Conservation (phyloP, 495 filamentous ascomycete genomes). For the Penicillium angulare region DNA sequence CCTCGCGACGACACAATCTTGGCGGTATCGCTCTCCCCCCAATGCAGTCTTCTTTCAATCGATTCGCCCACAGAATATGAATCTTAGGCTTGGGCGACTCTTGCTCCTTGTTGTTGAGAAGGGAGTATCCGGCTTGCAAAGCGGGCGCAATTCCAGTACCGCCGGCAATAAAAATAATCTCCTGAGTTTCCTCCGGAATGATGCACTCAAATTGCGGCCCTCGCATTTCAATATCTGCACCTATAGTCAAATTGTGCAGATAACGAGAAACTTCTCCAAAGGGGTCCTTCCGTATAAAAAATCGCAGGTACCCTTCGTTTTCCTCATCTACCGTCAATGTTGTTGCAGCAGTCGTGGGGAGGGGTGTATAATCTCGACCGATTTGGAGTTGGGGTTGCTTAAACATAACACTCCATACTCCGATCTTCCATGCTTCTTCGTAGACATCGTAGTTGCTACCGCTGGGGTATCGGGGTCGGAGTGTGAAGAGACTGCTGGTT, state of each 20-base stretch:
- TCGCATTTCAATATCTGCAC: constrained; percentile 66
- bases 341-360: constrained; percentile 52
- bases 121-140: constrained; percentile 67
- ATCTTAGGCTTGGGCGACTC: constrained; percentile 35
- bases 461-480: constrained; percentile 48
- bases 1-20: constrained; percentile 9
- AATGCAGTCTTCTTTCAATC: constrained; percentile 55
- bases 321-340: constrained; percentile 29
- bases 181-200: constrained; percentile 51
- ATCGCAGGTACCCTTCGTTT: constrained; percentile 44
- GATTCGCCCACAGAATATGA: constrained; percentile 69
- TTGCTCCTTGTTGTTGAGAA: constrained; percentile 41
- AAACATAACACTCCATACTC: constrained; percentile 83
- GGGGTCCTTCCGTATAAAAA: constrained; percentile 54
- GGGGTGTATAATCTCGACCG: constrained; percentile 81
- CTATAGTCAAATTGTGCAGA: constrained; percentile 59
- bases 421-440: constrained; percentile 53
- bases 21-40: constrained; percentile 40
- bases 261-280: constrained; percentile 67
- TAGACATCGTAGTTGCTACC: constrained; percentile 43
- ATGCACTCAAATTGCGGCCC: constrained; percentile 73
- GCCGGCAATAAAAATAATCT: constrained; percentile 82
- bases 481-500: constrained; percentile 71
- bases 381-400: constrained; percentile 94
- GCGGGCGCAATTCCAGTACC: constrained; percentile 94